Evolutionary conservation across 2,329 filamentous ascomycete genomes (phyloP), one percentile per base, ranked within the genome.

Genomic region (Verticillium zaregamsianum): DNA sequence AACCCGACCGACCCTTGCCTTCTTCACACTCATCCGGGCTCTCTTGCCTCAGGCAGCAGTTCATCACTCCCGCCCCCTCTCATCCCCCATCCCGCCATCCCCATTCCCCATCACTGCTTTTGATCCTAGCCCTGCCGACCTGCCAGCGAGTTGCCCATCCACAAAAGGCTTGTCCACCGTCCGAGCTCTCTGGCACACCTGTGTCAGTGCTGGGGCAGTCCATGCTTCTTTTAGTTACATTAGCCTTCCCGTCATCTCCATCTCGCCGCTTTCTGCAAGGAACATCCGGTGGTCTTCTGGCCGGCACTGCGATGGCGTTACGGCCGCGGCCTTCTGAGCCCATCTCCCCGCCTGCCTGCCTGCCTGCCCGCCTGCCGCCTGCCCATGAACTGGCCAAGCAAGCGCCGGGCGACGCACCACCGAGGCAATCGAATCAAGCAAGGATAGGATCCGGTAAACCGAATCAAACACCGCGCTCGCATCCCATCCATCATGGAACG

Each of bases 191-290:
- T 64, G 39, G 61, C 35, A 54, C 37, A 56, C 52, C 58, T 58
- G 56, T 59, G 59, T 61, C 59, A 57, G 17, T 56, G 35, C 35
- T 25, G 55, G 62, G 59, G 59, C 52, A 59, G 35, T 33, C 59
- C 57, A 63, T 55, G 33, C 59, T 59, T 45, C 60, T 33, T 25
- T 60, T 60, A 59, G 63, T 54, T 33, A 65, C 62, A 60, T 64
- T 65, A 64, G 63, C 63, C 37, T 62, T 58, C 62, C 63, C 60
- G 62, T 33, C 63, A 57, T 64, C 57, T 52, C 55, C 55, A 40
- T 60, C 54, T 25, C 31, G 54, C 31, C 54, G 25, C 54, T 23
- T n/a, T 25, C 57, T 65, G 62, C 57, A 63, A 63, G 45, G 63
- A 55, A 65, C 55, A 55, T 32, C 54, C 54, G 45, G 20, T 49